Conservation (phyloP, 495 filamentous ascomycete genomes). For the Podospora pseudoanserina region DNA sequence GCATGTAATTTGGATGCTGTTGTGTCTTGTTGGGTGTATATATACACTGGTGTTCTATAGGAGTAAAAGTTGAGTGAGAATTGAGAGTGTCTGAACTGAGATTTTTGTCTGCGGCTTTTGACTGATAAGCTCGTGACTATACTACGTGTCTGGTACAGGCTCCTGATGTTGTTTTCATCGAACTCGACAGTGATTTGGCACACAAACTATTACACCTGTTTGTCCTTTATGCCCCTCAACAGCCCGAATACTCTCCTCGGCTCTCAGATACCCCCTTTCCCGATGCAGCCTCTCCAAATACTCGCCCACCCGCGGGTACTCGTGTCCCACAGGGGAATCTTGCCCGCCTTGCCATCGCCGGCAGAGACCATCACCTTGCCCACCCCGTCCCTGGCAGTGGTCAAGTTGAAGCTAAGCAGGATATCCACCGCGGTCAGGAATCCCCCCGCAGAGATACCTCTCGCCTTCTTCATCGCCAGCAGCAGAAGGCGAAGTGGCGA, state of each 20-base stretch:
- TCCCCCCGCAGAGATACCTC: conserved; percentile 64
- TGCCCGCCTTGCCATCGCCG: not conserved
- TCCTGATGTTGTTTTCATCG: too few relatives aligned
- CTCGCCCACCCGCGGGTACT: not conserved
- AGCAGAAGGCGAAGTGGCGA: conserved; percentile 49
- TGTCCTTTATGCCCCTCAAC: not conserved
- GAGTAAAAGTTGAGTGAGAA: not conserved
- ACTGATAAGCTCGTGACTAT: not conserved
- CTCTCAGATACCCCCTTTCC: not conserved
- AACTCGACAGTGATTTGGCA: not conserved
- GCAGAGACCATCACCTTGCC: too few relatives aligned
- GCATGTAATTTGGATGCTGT: not conserved
- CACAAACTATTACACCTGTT: not conserved
- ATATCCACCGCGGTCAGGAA: conserved; percentile 78
- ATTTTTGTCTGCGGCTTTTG: not conserved
- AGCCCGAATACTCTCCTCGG: not conserved
- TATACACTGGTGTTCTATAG: not conserved
- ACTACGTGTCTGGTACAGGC: too few relatives aligned
- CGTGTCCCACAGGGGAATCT: not conserved
- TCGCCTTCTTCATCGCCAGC: conserved; percentile 1
- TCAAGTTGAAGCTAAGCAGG: conserved; percentile 58
- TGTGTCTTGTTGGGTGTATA: not conserved
- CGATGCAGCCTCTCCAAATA: not conserved
- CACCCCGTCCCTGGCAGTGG: too few relatives aligned
- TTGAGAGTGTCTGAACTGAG: not conserved